A percentile compares a stretch with the other conserved stretches of the same genome.
Evolutionary conservation across 805 yeast species (phyloP).

Genomic region (Wickerhamomyces subpelliculosus): DNA sequence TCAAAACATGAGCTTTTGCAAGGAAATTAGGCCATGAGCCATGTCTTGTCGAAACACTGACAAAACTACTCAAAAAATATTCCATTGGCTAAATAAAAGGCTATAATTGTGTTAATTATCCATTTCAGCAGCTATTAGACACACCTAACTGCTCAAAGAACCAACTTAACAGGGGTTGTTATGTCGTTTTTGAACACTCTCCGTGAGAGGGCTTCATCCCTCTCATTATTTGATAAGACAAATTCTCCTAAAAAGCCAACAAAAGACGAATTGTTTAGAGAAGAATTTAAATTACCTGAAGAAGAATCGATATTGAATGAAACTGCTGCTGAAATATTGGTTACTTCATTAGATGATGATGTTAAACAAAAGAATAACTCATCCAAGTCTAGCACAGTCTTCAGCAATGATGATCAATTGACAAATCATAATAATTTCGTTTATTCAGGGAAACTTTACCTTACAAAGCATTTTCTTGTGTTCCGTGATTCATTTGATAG

Average conservation of each 20-base stretch:
- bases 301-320: conserved; percentile 61
- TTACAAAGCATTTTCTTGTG: conserved; percentile 70
- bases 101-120: too few species aligned
- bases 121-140: too few species aligned
- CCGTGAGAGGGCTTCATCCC: conserved; percentile 39
- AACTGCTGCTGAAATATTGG: conserved; percentile 55
- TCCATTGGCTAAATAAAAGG: too few species aligned
- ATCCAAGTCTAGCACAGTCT: conserved; percentile 2
- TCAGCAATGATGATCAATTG: conserved; percentile 3
- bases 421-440: conserved; percentile 24
- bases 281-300: conserved; percentile 64
- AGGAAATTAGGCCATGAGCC: too few species aligned
- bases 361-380: conserved; percentile 8
- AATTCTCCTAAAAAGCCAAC: conserved; percentile 37
- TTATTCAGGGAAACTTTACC: conserved; percentile 57
- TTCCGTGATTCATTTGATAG: conserved; percentile 68
- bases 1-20: too few species aligned
- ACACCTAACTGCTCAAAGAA: too few species aligned
- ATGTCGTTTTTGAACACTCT: conserved; percentile 43
- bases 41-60: too few species aligned
- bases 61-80: too few species aligned
- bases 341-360: conserved; percentile 22
- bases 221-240: conserved; percentile 33
- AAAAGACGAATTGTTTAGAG: conserved; percentile 65
- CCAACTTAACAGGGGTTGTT: too few species aligned